Evolutionary conservation across 257 asterid species (phyloP).

Genomic region (Thymus quinquecostatus): DNA sequence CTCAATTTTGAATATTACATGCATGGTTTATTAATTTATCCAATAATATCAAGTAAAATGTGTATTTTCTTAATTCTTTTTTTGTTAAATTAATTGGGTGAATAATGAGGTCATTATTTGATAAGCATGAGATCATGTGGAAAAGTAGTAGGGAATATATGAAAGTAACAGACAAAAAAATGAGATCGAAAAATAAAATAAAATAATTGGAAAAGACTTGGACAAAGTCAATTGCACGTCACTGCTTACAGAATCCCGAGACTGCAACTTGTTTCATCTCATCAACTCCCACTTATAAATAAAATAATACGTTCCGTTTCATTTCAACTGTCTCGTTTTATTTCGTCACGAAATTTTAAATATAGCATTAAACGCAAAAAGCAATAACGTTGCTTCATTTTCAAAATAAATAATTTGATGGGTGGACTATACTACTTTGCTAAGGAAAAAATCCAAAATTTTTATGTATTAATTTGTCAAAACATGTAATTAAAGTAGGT

Average conservation of each 20-base stretch:
- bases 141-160: conserved; percentile 7
- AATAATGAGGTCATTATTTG: conserved; percentile 26
- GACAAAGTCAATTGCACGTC: conserved; percentile 49
- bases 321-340: background rate
- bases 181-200: background rate
- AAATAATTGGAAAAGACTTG: conserved; percentile 11
- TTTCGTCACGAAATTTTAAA: background rate
- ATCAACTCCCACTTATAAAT: conserved; percentile 38
- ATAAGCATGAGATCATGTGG: conserved; percentile 32
- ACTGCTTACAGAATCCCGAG: conserved; percentile 38
- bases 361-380: too few species aligned
- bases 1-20: too few species aligned
- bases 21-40: too few species aligned
- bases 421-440: background rate
- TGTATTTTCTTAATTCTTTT: too few species aligned
- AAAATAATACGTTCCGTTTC: background rate
- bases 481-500: background rate
- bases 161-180: background rate
- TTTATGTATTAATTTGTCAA: background rate
- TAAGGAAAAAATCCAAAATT: background rate
- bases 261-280: conserved; percentile 35
- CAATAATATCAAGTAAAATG: too few species aligned
- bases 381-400: too few species aligned
- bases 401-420: too few species aligned
- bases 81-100: background rate